phyloP scores from a whole-genome alignment of 768 basidiomycete genomes.

The Pleurotus salmoneostramineus region DNA sequence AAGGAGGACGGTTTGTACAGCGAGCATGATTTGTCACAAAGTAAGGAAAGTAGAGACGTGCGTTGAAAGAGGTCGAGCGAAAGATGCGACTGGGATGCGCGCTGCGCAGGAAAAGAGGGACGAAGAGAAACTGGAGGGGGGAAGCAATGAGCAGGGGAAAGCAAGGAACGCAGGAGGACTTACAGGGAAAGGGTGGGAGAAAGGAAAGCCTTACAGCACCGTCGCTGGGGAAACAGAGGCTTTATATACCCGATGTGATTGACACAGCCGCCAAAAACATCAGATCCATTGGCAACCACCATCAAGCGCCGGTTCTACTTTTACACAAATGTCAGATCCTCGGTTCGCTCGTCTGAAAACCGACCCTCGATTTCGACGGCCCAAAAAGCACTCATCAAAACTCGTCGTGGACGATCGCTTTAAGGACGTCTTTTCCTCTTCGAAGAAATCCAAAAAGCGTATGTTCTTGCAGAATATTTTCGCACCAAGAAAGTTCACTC shows the following conservation, averaged over 20 bases:
- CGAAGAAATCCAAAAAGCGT: conserved; percentile 32
- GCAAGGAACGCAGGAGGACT: conserved; percentile 1
- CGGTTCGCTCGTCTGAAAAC: conserved; percentile 84
- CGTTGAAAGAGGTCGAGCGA: conserved; percentile 9
- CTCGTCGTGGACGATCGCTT: conserved; percentile 92
- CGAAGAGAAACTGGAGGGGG: conserved; percentile 18
- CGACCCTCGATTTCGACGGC: conserved; percentile 89
- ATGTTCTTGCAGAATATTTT: not conserved
- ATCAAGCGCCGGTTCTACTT: not conserved
- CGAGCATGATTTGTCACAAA: conserved; percentile 38
- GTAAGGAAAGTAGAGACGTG: conserved; percentile 1
- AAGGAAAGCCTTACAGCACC: not conserved
- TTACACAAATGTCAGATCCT: conserved; percentile 63
- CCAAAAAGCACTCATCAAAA: conserved; percentile 76
- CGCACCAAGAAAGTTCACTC: too few species aligned
- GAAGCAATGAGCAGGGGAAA: not conserved
- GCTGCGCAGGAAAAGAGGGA: conserved; percentile 26
- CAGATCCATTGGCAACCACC: not conserved
- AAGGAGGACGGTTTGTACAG: conserved; percentile 29
- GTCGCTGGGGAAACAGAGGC: conserved; percentile 1
- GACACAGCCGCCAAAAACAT: not conserved
- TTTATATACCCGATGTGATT: not conserved
- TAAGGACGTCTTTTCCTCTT: conserved; percentile 64
- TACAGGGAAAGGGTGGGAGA: conserved; percentile 9
- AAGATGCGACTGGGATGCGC: conserved; percentile 13